A percentile compares a stretch with the other conserved stretches of the same genome.
phyloP scores from a whole-genome alignment of 1,284 basidiomycete genomes.

The Cryptococcus amylolentus region DNA sequence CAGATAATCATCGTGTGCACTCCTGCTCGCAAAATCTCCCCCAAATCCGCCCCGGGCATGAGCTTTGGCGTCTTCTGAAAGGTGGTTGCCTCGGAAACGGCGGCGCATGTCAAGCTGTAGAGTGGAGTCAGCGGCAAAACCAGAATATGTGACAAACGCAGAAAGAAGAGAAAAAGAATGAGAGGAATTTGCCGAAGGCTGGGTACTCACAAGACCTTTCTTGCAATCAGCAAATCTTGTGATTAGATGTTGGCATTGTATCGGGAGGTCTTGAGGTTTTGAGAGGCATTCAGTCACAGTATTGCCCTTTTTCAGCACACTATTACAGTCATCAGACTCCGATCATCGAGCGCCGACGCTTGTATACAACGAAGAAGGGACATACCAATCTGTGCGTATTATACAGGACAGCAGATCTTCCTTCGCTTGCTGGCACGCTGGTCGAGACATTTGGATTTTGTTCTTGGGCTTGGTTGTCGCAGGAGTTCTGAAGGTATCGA shows the following conservation, averaged over 20 bases:
- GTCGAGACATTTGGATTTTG: constrained; percentile 11
- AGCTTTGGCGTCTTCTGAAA: constrained; percentile 19
- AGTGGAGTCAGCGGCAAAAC: neutral
- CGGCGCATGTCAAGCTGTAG: constrained; percentile 48
- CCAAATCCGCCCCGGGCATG: neutral
- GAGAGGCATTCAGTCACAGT: constrained; percentile 42
- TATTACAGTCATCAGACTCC: constrained; percentile 6
- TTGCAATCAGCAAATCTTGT: constrained; percentile 47
- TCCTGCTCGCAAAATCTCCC: too few relatives aligned
- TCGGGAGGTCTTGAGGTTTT: constrained; percentile 35
- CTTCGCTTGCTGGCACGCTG: constrained; percentile 36
- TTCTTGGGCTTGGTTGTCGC: neutral
- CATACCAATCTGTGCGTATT: constrained; percentile 46
- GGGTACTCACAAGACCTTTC: constrained; percentile 41
- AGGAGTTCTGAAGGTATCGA: too few relatives aligned
- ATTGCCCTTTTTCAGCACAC: constrained; percentile 43
- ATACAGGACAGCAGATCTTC: constrained; percentile 47
- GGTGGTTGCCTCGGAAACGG: constrained; percentile 47
- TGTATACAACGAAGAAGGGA: constrained; percentile 1
- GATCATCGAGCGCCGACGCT: neutral
- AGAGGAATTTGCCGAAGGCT: neutral
- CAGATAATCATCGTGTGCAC: too few relatives aligned
- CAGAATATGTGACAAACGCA: neutral
- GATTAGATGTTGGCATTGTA: constrained; percentile 47
- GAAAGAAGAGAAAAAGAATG: neutral